Evolutionary conservation across 2,329 filamentous ascomycete species (phyloP), one percentile per base, ranked within the genome.

Genomic region (Alternaria viburni): DNA sequence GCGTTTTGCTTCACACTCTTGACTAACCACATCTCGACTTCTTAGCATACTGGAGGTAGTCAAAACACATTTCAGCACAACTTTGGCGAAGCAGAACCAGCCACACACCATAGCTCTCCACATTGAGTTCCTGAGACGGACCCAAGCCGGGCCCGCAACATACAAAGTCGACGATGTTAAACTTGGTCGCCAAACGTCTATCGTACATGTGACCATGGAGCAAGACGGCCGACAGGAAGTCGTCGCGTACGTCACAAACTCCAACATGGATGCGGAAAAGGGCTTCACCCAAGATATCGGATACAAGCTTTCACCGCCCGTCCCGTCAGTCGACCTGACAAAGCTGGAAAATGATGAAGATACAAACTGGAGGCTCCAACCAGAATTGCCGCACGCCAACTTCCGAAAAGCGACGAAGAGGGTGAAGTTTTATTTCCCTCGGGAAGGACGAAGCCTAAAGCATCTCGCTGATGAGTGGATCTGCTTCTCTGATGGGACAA

Each of bases 391-490:
- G 1, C 83, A 82, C 45, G 54, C 77, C 6, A 73, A 77, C 6
- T 86, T 86, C 69, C 72, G 84, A 32, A 83, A 84, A 68, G 87
- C 87, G 6, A 81, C 81, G 6, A 72, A 73, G 25, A 85, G 87
- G 61, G 78, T 88, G 11, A 81, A 85, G 17, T 83, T 86, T 23
- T 86, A 83, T 71, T 83, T 87, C 54, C 86, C 87, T 21, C 78
- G 84, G 58, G 46, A 81, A 17, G 83, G 83, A 0, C 83, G 85
- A 56, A 71, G 67, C 15, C 61, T 72, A 10, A 74, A 69, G 11
- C 80, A 78, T 51, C 74, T 82, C 28, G 81, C 87, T 5, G 90
- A 93, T 73, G 84, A 91, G 76, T 94, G 91, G 91, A 80, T 91
- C 4, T 85, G 87, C 25, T 85, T 91, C 58, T 78, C 83, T 1